Evolutionary conservation across 257 asterid species (phyloP).

Genomic region (Galeopsis tetrahit): DNA sequence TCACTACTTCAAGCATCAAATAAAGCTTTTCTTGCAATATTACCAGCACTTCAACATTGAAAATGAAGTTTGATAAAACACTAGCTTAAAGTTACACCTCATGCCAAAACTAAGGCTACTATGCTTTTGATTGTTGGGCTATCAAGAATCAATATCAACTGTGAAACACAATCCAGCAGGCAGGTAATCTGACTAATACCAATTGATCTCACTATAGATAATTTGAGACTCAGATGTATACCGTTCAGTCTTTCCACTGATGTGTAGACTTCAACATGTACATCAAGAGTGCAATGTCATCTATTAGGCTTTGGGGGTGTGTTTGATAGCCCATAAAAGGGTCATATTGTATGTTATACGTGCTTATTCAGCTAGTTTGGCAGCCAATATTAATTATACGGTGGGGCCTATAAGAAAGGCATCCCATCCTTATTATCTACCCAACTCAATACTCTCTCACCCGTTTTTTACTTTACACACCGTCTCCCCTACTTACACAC

Average conservation of each 20-base stretch:
- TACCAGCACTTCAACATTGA: constrained; percentile 16
- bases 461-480: no score
- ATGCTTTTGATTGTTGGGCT: constrained; percentile 4
- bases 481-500: no score
- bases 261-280: constrained; percentile 6
- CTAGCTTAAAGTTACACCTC: constrained; percentile 16
- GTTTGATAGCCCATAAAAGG: no score
- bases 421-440: no score
- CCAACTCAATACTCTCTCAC: no score
- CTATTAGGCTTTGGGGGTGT: background rate
- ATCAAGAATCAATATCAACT: constrained; percentile 12
- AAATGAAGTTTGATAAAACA: constrained; percentile 23
- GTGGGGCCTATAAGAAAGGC: no score
- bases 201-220: background rate
- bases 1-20: constrained; percentile 22
- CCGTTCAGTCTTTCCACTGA: no score
- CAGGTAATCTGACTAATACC: background rate
- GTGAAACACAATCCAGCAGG: constrained; percentile 4
- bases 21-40: constrained; percentile 21
- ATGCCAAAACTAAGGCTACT: constrained; percentile 20
- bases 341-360: no score
- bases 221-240: background rate
- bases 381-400: no score
- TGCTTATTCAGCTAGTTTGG: no score
- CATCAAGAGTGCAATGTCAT: constrained; percentile 22